Evolutionary conservation across 140 eudicot species (phyloP).

Genomic region (Senecio squalidus): DNA sequence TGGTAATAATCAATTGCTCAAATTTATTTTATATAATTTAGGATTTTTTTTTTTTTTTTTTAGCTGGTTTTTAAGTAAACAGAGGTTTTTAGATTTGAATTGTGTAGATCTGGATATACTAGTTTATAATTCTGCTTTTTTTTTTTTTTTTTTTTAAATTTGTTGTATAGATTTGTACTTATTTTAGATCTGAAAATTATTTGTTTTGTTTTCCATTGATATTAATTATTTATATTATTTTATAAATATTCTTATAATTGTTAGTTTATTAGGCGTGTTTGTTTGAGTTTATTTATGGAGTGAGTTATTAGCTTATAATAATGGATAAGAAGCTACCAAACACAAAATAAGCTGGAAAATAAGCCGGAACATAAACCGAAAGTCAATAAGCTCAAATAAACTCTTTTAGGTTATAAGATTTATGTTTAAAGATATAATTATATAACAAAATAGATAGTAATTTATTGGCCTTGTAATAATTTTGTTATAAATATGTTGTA

Average conservation of each 20-base stretch:
- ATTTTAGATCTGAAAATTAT: conserved; percentile 16
- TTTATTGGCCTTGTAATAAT: neutral
- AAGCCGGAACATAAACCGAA: neutral
- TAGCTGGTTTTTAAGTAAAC: neutral
- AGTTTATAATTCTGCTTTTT: neutral
- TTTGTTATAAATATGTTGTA: neutral
- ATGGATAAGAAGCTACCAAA: too few relatives aligned
- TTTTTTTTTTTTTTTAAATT: neutral
- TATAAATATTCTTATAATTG: too few relatives aligned
- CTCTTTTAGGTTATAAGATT: too few relatives aligned
- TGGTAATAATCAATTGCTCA: conserved; percentile 27
- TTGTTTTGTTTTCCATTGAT: neutral
- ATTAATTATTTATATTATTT: neutral
- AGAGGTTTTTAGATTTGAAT: too few relatives aligned
- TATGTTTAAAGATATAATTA: too few relatives aligned
- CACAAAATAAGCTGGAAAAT: neutral
- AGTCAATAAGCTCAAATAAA: neutral
- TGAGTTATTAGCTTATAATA: neutral
- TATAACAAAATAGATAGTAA: neutral
- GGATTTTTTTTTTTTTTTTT: neutral
- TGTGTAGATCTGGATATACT: conserved; percentile 19
- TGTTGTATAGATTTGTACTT: conserved; percentile 11
- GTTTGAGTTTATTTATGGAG: neutral
- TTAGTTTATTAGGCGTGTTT: too few relatives aligned
- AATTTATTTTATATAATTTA: neutral